Evolutionary conservation across 2,329 filamentous ascomycete species (phyloP), one percentile per base, ranked within the genome.

Genomic region (Sporothrix humicola): DNA sequence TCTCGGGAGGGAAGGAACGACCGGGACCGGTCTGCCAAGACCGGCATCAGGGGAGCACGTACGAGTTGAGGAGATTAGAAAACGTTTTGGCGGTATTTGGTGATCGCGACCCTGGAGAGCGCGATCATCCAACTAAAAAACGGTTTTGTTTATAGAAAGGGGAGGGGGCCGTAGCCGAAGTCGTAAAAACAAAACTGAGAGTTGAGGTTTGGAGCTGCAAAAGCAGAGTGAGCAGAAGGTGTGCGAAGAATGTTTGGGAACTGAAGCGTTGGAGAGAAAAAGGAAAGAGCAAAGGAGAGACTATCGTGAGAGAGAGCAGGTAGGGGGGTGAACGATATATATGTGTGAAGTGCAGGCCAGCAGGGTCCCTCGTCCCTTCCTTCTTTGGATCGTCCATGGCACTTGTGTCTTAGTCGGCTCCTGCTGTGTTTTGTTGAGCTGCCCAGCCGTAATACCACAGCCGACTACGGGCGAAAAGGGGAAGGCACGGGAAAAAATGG

Each of bases 61-160:
- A 97, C 95, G 94, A 97, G 90, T 96, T 96, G 79, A 98, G 92
- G 80, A 97, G 92, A 87, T 97, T 98, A 88, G 94, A 95, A 92
- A 97, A 98, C 95, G 94, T 97, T 86, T 93, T 97, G 93, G 89
- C 92, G 91, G 84, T 83, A 83, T 81, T 81, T 76, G 78, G 83
- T 85, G 90, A 92, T 85, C 89, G 90, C 87, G 80, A 83, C 85
- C 83, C 72, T 20, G 70, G 20, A 54, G 75, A 76, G 73, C 61
- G 75, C 76, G 74, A 76, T 77, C 76, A 72, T 61, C 68, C 65
- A 71, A 73, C 50, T 68, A 73, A 58, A 68, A 66, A 70, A 46
- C 63, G 54, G 54, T 46, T 72, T 42, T 44, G 46, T 69, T 37
- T 42, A 54, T 42, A 42, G 17, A 26, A 23, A 26, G 3, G 6